These are phyloP conservation scores for Tetraselmis chui DNA, from an alignment of 139 green algal genomes.

Conservation along the genomic window DNA sequence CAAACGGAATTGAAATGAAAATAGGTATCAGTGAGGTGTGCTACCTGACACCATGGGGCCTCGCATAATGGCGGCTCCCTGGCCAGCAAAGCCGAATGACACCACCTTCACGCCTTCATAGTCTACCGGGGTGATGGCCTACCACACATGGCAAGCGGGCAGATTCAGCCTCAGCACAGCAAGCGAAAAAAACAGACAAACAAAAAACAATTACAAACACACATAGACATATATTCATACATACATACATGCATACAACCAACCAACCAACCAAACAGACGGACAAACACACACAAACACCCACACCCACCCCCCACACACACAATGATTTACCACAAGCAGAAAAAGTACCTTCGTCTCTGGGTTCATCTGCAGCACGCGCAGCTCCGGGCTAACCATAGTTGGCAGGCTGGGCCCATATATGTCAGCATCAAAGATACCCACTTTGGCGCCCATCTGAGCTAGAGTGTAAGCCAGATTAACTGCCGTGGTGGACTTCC, in stretches of 20 bases:
- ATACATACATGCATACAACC: too few species aligned
- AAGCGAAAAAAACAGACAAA: too few species aligned
- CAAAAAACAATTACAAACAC: too few species aligned
- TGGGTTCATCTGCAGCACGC: slow-evolving; percentile 73
- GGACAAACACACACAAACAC: too few species aligned
- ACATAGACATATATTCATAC: too few species aligned
- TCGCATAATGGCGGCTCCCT: slow-evolving; percentile 96
- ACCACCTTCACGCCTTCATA: slow-evolving; percentile 94
- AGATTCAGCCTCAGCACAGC: too few species aligned
- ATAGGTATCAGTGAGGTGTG: too few species aligned
- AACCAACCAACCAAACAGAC: too few species aligned
- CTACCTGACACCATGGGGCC: slow-evolving; percentile 90
- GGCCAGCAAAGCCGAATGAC: slow-evolving; percentile 95
- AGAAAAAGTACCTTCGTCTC: slow-evolving; percentile 49
- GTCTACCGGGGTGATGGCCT: slow-evolving; percentile 76
- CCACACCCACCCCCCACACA: too few species aligned
- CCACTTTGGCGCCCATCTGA: slow-evolving; percentile 90
- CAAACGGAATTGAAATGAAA: too few species aligned
- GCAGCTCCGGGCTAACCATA: slow-evolving; percentile 82
- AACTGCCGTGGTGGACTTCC: slow-evolving; percentile 91
- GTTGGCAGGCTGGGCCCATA: slow-evolving; percentile 93
- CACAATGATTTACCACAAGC: too few species aligned
- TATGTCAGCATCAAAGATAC: slow-evolving; percentile 97
- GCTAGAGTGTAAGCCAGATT: slow-evolving; percentile 95
- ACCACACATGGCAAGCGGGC: neutral